Base-by-base conservation (phyloP, 192 early-diverging fungal species). In the Borealophlyctis nickersoniae region DNA sequence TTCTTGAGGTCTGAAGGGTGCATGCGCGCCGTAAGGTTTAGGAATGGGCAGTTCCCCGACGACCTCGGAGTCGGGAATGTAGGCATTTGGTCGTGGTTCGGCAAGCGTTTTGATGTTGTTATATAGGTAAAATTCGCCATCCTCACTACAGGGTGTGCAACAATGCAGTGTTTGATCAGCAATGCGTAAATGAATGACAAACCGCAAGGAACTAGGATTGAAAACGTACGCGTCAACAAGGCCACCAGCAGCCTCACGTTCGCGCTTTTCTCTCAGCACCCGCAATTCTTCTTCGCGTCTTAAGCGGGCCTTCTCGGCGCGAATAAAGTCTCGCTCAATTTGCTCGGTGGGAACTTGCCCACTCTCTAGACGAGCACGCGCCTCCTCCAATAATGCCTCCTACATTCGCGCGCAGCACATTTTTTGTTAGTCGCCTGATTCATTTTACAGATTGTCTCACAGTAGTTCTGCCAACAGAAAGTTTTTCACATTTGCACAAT, bases 11-110 rank as follows among this genome's bases (percentile, higher is more conserved):
- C 83, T 82, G 67, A 85, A 85, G 13, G 83, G 83, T 24, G 82
- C 73, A 56, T 72, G 70, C 2, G 60, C 72, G 23, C 83, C 83
- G 52, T 85, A 85, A 27, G 83, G 83, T 57, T 82, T 82, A 16
- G 83, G 82, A 60, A 85, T 85, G 45, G 83, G 83, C 1, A 85
- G 63, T 36, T 82, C 82, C 0, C 70, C 75, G 13, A 81, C 30
- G 36, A 55, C 32, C 5, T 73, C 70, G 58, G 62, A 64, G 49
- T 84, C 81, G 19, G 83, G 79, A 32, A 85, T 69, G 51, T 85
- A 85, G 11, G 83, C 83, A 62, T 85, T 85, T 14, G 83, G 83
- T 49, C 83, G 67, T 3, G 83, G 83, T 29, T 80, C 77, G 2
- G 83, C 81, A 0, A 73, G 76, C 4, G 83, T 85, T 5, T 72